These are phyloP conservation scores for Solanum lignicaule DNA, from an alignment of 257 asterid genomes.

Conservation along the genomic window DNA sequence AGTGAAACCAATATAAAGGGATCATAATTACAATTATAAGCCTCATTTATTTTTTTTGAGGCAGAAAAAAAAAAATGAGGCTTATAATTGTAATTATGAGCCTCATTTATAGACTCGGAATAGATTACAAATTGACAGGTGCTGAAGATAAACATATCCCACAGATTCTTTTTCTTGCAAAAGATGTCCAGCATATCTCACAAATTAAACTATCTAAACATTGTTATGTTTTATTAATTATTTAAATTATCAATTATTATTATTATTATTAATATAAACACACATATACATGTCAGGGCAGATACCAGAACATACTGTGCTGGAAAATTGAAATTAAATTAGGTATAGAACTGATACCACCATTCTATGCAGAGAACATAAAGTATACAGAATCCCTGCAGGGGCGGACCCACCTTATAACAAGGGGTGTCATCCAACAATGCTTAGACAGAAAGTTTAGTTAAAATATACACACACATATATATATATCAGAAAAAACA, in stretches of 20 bases:
- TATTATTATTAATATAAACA: not conserved
- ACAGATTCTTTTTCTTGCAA: not conserved
- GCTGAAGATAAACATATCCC: not conserved
- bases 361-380: not conserved
- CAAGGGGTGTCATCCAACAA: not conserved
- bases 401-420: not conserved
- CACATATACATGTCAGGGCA: not conserved
- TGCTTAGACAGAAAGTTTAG: not conserved
- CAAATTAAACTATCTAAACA: not conserved
- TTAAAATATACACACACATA: not conserved
- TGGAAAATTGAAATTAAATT: not conserved
- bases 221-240: not conserved
- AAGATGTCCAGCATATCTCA: not conserved
- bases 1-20: not conserved
- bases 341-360: not conserved
- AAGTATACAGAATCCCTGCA: not conserved
- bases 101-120: not conserved
- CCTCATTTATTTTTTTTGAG: not conserved
- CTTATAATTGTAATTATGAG: not conserved
- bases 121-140: not conserved
- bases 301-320: not conserved
- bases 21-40: not conserved
- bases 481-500: not conserved
- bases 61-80: too few relatives aligned
- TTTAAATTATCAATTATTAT: not conserved